phyloP scores from a whole-genome alignment of 129 eudicot genomes.

The Flaveria brownii region DNA sequence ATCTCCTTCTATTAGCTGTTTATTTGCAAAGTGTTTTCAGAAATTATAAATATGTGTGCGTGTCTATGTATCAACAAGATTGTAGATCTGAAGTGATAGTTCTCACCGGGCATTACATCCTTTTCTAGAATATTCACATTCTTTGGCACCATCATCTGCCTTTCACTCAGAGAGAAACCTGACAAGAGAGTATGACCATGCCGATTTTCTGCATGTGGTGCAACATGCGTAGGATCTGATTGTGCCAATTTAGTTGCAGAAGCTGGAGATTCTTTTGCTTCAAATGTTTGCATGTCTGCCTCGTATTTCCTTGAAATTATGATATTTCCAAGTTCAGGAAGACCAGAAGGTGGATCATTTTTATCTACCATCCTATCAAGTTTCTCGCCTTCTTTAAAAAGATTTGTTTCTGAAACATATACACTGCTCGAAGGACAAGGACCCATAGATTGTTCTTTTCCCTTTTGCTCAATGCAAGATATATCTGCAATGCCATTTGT shows the following conservation, averaged over 20 bases:
- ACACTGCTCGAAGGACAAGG: constrained; percentile 50
- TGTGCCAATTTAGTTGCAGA: constrained; percentile 43
- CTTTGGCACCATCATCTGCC: constrained; percentile 39
- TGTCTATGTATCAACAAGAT: constrained; percentile 2
- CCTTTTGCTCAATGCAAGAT: constrained; percentile 58
- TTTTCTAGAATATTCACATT: constrained; percentile 42
- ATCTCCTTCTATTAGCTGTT: constrained; percentile 18
- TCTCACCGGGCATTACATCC: constrained; percentile 55
- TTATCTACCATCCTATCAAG: constrained; percentile 40
- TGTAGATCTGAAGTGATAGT: constrained; percentile 14
- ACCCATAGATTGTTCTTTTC: constrained; percentile 59
- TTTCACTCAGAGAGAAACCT: constrained; percentile 45
- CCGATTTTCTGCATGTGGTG: constrained; percentile 39
- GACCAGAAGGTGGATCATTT: constrained; percentile 33
- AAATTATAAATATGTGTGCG: neutral
- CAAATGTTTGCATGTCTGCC: constrained; percentile 45
- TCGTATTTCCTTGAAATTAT: constrained; percentile 43
- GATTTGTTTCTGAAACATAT: constrained; percentile 39
- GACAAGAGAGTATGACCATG: constrained; percentile 43
- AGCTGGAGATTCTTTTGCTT: constrained; percentile 44
- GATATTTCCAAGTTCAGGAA: constrained; percentile 39
- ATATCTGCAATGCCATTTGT: constrained; percentile 54
- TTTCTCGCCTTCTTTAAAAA: constrained; percentile 53
- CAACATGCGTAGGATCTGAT: constrained; percentile 42
- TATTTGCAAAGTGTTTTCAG: neutral